Evolutionary conservation across 306 rosid species (phyloP), one percentile per base, ranked within the genome.

Genomic region (Lablab purpureus): DNA sequence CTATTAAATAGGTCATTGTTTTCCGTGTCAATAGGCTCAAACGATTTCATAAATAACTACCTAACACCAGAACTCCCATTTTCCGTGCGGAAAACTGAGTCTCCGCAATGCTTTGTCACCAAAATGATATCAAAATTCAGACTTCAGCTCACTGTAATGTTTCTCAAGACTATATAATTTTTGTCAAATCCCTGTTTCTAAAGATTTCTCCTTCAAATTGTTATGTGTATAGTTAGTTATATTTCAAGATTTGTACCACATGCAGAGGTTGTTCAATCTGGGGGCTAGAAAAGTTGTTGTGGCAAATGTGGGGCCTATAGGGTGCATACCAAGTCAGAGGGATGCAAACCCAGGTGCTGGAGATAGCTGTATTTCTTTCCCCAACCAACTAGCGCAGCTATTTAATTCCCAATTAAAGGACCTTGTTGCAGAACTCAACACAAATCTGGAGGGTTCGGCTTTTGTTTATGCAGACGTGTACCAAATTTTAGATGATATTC

Each of bases 221-320:
- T 63, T 17, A 10, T 21, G 5, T 49, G n/a, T 76, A 0, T 0
- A 19, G 1, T 10, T 45, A 12, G 12, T 7, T 21, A 27, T 17
- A 32, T 40, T 10, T 40, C 13, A 10, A 30, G 37, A 74, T 45
- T 23, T 30, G 12, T 15, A 14, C 18, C 6, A 51, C 51, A 3
- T 82, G 87, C 88, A 93, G 97, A 80, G 96, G 50, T 82, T 90
- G 19, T 85, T 80, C 84, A 74, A 82, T 70, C 66, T 93, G 59
- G 97, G 97, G 56, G 97, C 88, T 4, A 88, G 90, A 74, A 93
- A 82, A 77, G 41, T 91, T 45, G 71, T 90, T 40, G 93, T 91
- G 82, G 80, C 80, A 49, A 91, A 90, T 75, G 88, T 93, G 51
- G 97, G 97, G 69, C 94, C 97, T 12, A 87, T 90, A 45, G 98